These are phyloP conservation scores for Chloris gayana DNA, from an alignment of 176 grass and related monocot species.

Conservation along the genomic window DNA sequence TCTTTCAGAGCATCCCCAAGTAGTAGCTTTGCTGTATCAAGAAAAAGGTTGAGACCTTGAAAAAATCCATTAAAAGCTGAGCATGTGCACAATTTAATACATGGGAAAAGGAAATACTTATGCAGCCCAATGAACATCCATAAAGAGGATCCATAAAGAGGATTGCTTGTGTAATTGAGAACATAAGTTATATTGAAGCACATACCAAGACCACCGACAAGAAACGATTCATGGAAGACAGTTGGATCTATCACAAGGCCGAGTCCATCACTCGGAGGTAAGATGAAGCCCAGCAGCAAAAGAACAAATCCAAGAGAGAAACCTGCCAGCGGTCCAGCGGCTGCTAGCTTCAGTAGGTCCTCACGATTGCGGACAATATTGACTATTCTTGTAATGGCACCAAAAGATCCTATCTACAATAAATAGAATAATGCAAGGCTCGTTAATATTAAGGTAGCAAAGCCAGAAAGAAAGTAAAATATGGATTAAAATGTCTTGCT, in stretches of 20 bases:
- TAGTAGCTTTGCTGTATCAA: constrained; percentile 82
- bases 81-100: background rate
- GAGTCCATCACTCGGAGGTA: constrained; percentile 79
- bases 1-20: constrained; percentile 91
- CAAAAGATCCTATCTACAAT: constrained; percentile 95
- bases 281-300: constrained; percentile 78
- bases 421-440: constrained; percentile 18
- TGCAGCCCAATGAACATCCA: constrained; percentile 7
- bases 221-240: constrained; percentile 93
- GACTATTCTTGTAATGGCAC: constrained; percentile 89
- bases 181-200: constrained; percentile 14
- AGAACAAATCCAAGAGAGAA: constrained; percentile 77
- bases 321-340: constrained; percentile 84
- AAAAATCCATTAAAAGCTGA: background rate
- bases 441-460: constrained; percentile 8
- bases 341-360: constrained; percentile 82
- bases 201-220: constrained; percentile 89
- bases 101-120: background rate
- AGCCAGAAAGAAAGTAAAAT: constrained; percentile 21
- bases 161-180: background rate
- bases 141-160: too few relatives aligned
- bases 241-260: constrained; percentile 80
- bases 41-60: constrained; percentile 13
- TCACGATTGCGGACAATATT: constrained; percentile 83
- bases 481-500: background rate